phyloP scores from a whole-genome alignment of 2,329 filamentous ascomycete species.

The Xylaria sp. region DNA sequence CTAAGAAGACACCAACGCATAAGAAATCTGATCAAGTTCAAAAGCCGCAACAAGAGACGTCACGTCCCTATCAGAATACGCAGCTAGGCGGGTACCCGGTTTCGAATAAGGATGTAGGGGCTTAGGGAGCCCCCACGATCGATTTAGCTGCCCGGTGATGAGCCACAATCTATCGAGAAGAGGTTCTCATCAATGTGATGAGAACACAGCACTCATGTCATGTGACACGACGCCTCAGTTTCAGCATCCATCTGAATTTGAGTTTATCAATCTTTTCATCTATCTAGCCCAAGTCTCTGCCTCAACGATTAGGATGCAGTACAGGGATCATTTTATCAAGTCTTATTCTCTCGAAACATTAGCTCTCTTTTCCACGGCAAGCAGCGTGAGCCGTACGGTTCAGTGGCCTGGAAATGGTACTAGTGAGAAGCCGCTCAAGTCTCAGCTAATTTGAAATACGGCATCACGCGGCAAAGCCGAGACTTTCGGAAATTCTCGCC shows the following conservation, averaged over 20 bases:
- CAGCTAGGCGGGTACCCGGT: slow-evolving; percentile 16
- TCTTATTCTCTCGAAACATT: slow-evolving; percentile 8
- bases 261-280: slow-evolving; percentile 8
- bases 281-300: not conserved
- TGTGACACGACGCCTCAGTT: slow-evolving; percentile 28
- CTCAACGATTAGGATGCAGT: slow-evolving; percentile 2
- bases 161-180: not conserved
- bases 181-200: slow-evolving; percentile 47
- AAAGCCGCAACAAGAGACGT: slow-evolving; percentile 54
- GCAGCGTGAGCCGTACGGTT: not conserved
- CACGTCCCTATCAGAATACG: slow-evolving; percentile 50
- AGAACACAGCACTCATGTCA: slow-evolving; percentile 26
- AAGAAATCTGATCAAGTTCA: slow-evolving; percentile 38
- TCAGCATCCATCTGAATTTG: slow-evolving; percentile 10
- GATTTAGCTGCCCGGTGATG: not conserved
- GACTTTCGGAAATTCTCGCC: not conserved
- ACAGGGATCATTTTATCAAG: not conserved
- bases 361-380: slow-evolving; percentile 5
- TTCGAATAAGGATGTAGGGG: slow-evolving; percentile 49
- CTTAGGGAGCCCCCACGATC: slow-evolving; percentile 22
- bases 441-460: not conserved
- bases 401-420: not conserved
- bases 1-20: slow-evolving; percentile 32
- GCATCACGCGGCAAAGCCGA: slow-evolving; percentile 8
- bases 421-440: not conserved